A percentile compares a stretch with the other conserved stretches of the same genome.
These are phyloP conservation scores for Bipolaris oryzae DNA, from an alignment of 2,329 filamentous ascomycete genomes.

Conservation along the genomic window DNA sequence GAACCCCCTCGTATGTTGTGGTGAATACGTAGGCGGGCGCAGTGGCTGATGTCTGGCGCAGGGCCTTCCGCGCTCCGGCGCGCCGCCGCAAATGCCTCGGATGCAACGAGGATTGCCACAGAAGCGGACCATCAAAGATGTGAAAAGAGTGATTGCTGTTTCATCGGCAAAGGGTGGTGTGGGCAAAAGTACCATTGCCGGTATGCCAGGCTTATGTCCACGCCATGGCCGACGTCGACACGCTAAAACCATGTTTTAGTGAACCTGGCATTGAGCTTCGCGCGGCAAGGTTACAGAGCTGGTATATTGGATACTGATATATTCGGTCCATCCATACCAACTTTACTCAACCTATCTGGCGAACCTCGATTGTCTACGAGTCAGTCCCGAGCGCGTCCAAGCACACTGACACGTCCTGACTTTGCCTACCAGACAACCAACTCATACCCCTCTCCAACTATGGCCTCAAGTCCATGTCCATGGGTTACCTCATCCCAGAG, in stretches of 20 bases:
- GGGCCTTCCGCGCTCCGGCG: slow-evolving; percentile 81
- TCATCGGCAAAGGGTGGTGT: slow-evolving; percentile 98
- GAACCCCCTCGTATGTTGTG: slow-evolving; percentile 74
- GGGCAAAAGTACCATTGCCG: slow-evolving; percentile 91
- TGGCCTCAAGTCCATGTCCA: slow-evolving; percentile 97
- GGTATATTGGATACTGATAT: slow-evolving; percentile 96
- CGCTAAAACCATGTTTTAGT: slow-evolving; percentile 45
- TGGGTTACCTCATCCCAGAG: slow-evolving; percentile 88
- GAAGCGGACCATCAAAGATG: slow-evolving; percentile 78
- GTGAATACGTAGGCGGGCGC: not conserved
- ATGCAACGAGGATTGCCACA: slow-evolving; percentile 83
- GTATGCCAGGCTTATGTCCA: slow-evolving; percentile 51
- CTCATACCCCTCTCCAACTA: slow-evolving; percentile 90
- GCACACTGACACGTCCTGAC: slow-evolving; percentile 7
- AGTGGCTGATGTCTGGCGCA: slow-evolving; percentile 47
- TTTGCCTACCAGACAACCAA: slow-evolving; percentile 66
- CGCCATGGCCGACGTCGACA: not conserved
- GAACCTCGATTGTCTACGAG: slow-evolving; percentile 77
- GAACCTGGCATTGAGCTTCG: slow-evolving; percentile 87
- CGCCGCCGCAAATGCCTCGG: slow-evolving; percentile 69
- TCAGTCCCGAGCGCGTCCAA: slow-evolving; percentile 51
- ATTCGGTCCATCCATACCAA: slow-evolving; percentile 94
- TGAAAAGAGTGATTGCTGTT: slow-evolving; percentile 92
- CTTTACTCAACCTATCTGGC: slow-evolving; percentile 79
- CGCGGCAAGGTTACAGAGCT: slow-evolving; percentile 76